Evolutionary conservation across 306 rosid species (phyloP).

Genomic region (Prinsepia uniflora): DNA sequence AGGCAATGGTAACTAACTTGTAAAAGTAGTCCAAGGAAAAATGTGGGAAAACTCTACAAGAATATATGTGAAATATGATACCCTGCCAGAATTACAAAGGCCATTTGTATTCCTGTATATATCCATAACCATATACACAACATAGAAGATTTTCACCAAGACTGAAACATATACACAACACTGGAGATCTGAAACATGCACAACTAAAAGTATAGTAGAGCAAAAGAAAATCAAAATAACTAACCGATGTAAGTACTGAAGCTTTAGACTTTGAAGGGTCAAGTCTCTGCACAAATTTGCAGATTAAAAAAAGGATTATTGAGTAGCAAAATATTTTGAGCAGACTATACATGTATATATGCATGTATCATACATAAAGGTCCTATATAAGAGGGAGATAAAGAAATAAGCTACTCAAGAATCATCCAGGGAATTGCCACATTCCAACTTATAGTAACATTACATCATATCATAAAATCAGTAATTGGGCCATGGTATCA

Average conservation of each 20-base stretch:
- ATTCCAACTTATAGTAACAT: constrained; percentile 6
- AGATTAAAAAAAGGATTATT: constrained; percentile 25
- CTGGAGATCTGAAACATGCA: constrained; percentile 15
- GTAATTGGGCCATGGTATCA: background rate
- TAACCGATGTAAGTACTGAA: constrained; percentile 89
- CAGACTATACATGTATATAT: background rate
- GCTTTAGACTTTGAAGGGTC: constrained; percentile 94
- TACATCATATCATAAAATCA: background rate
- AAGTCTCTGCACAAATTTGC: constrained; percentile 93
- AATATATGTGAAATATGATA: background rate
- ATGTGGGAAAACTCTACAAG: background rate
- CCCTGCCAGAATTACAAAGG: too few relatives aligned
- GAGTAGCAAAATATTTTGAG: background rate
- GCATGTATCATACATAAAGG: too few relatives aligned
- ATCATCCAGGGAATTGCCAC: background rate
- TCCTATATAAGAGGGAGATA: background rate
- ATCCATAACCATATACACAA: too few relatives aligned
- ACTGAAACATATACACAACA: constrained; percentile 14
- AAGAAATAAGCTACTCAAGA: background rate
- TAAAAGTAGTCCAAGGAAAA: background rate
- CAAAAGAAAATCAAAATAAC: constrained; percentile 29
- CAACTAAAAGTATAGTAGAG: constrained; percentile 20
- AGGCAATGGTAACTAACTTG: background rate
- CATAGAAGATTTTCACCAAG: constrained; percentile 27
- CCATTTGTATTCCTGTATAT: too few relatives aligned